Base-by-base conservation (phyloP, 2,329 filamentous ascomycete genomes). In the Periconia sp. region DNA sequence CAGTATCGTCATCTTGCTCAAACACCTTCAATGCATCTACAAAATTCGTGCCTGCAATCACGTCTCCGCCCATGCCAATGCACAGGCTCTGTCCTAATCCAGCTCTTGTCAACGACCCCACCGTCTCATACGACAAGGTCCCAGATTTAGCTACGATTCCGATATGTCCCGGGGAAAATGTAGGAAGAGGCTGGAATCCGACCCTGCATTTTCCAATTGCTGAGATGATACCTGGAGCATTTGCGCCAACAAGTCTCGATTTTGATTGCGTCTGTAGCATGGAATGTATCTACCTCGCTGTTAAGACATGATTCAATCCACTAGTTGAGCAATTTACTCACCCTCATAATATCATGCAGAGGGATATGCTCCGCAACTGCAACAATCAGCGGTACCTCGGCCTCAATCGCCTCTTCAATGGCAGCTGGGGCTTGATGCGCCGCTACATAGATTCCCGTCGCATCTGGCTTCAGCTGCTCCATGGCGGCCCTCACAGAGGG, bases 341-440 rank as follows among this genome's bases (percentile, higher is more conserved):
- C 85, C 54, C 86, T 80, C 52, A 92, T 76, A 63, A 92, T 85
- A 59, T 92, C 87, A 64, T 91, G 87, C 13, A 90, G 72, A 0
- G 88, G 88, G 23, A 92, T 86, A 64, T 91, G 87, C 64, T 92
- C 88, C 5, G 88, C 87, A 5, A 92, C 88, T 5, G 87, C 86
- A 5, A 91, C 87, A 16, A 92, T 83, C 1, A 92, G 77, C 0
- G 87, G 86, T 1, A 92, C 84, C 60, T 92, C 87, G 0, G 87
- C 87, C 66, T 86, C 87, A 38, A 91, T 88, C 1, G 88, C 88
- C 65, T 92, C 87, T 65, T 89, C 85, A 56, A 92, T 91, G 0
- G 88, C 88, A 18, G 77, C 76, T 0, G 84, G 78, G 1, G 88
- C 88, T 52, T 87, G 82, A 46, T 84, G 81, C n/a, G 88, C 87